Evolutionary conservation across 2,329 filamentous ascomycete genomes (phyloP).

Genomic region (Penicillium oxalicum): DNA sequence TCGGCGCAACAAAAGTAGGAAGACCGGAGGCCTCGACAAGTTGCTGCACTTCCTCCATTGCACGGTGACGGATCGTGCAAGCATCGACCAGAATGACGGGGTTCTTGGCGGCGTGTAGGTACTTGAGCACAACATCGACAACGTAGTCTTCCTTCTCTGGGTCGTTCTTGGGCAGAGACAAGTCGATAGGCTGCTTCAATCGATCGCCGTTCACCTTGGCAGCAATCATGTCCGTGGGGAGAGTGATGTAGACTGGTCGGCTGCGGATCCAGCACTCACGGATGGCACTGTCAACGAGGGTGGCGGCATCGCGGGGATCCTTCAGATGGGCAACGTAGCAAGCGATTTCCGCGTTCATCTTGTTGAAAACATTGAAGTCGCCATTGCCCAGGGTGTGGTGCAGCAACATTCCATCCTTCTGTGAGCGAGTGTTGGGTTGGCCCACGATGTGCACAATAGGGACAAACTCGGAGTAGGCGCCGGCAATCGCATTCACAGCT

Average conservation of each 20-base stretch:
- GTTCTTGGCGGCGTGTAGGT: conserved; percentile 64
- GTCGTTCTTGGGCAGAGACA: conserved; percentile 60
- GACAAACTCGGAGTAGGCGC: conserved; percentile 67
- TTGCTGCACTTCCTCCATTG: conserved; percentile 64
- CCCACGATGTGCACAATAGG: conserved; percentile 61
- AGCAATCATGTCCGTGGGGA: conserved; percentile 74
- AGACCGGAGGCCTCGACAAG: conserved; percentile 67
- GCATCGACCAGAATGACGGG: conserved; percentile 78
- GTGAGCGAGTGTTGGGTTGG: conserved; percentile 44
- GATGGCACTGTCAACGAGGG: conserved; percentile 71
- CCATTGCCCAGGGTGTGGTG: conserved; percentile 71
- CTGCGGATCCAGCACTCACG: conserved; percentile 67
- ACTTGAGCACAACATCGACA: conserved; percentile 70
- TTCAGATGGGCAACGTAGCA: conserved; percentile 66
- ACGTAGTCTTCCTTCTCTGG: conserved; percentile 70
- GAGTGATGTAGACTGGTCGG: conserved; percentile 74
- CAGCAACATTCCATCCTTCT: conserved; percentile 42
- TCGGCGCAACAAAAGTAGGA: conserved; percentile 80
- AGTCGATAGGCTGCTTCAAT: conserved; percentile 64
- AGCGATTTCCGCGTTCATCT: conserved; percentile 69
- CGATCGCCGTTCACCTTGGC: conserved; percentile 69
- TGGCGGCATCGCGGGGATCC: conserved; percentile 62
- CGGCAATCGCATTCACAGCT: conserved; percentile 67
- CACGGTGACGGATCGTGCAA: conserved; percentile 71
- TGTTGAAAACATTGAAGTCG: conserved; percentile 74